Evolutionary conservation across 208 protist genomes (phyloP).

Genomic region (Wallacemonas sp.): DNA sequence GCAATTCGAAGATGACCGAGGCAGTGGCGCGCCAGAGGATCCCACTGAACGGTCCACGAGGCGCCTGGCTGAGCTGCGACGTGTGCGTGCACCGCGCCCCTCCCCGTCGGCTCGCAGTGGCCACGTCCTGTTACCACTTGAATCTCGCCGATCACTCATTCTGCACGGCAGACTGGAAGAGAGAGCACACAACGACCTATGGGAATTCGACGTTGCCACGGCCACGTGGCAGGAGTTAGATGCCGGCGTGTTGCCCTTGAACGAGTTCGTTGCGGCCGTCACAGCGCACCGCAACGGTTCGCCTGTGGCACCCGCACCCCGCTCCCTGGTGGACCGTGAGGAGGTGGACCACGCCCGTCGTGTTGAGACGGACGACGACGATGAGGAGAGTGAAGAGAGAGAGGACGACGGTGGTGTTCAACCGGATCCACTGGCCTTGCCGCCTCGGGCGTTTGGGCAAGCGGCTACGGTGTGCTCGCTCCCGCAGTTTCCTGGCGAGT

Average conservation of each 20-base stretch:
- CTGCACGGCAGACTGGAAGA: conserved; percentile 54
- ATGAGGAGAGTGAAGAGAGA: not conserved
- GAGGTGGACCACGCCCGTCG: not conserved
- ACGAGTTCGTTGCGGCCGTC: not conserved
- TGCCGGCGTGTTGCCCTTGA: conserved; percentile 15
- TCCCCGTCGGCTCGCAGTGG: conserved; percentile 50
- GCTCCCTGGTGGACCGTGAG: not conserved
- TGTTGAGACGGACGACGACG: no score
- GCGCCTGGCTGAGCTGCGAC: conserved; percentile 17
- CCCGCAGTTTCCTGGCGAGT: not conserved
- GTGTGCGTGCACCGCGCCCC: conserved; percentile 20
- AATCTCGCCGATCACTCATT: conserved; percentile 36
- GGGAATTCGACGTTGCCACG: conserved; percentile 43
- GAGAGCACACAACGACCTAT: conserved; percentile 52
- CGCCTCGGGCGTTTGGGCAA: conserved; percentile 60
- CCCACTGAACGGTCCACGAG: not conserved
- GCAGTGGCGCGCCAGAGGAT: not conserved
- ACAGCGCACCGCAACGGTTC: not conserved
- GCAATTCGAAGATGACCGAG: not conserved
- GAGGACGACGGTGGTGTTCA: not conserved
- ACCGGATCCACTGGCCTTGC: conserved; percentile 19
- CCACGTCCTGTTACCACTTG: conserved; percentile 46
- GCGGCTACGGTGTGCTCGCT: conserved; percentile 33
- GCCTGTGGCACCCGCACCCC: not conserved
- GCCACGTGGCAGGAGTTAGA: conserved; percentile 43